Evolutionary conservation across 2,329 filamentous ascomycete genomes (phyloP).

Genomic region (Penicillium sp.): DNA sequence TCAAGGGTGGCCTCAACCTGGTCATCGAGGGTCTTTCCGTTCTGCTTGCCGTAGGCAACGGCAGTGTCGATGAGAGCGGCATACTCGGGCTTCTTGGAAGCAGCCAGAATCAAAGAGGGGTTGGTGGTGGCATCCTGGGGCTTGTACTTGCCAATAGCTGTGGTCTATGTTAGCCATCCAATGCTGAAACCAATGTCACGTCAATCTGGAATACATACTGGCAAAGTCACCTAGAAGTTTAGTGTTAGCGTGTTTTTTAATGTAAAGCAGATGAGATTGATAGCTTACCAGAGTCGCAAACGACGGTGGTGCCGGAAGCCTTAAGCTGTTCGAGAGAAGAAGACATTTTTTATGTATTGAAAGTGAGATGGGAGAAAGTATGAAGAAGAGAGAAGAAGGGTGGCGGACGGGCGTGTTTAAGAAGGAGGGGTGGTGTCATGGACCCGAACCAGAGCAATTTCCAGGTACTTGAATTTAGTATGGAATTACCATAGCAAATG

Average conservation of each 20-base stretch:
- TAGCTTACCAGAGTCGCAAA: slow-evolving; percentile 87
- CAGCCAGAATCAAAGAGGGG: slow-evolving; percentile 96
- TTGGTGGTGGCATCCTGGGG: slow-evolving; percentile 99
- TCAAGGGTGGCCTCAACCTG: slow-evolving; percentile 90
- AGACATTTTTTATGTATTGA: slow-evolving; percentile 58
- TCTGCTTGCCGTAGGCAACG: slow-evolving; percentile 78
- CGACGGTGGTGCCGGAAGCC: slow-evolving; percentile 91
- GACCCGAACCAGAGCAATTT: slow-evolving; percentile 8
- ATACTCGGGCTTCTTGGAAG: slow-evolving; percentile 97
- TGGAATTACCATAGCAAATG: slow-evolving; percentile 2
- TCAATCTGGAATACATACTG: slow-evolving; percentile 55
- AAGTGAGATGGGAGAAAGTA: slow-evolving; percentile 16
- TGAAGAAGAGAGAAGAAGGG: slow-evolving; percentile 13
- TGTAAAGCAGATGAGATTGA: neutral
- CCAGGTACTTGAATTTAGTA: slow-evolving; percentile 16
- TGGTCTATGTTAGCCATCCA: slow-evolving; percentile 22
- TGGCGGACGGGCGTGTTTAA: slow-evolving; percentile 23
- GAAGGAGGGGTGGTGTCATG: slow-evolving; percentile 19
- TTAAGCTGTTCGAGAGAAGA: slow-evolving; percentile 96
- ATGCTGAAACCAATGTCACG: neutral
- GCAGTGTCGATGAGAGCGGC: slow-evolving; percentile 85
- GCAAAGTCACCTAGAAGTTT: slow-evolving; percentile 65
- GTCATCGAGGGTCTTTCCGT: slow-evolving; percentile 65
- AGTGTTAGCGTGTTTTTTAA: slow-evolving; percentile 25
- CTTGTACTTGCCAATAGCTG: slow-evolving; percentile 99